phyloP scores from a whole-genome alignment of 805 yeast species.

The Yarrowia yakushimensis region DNA sequence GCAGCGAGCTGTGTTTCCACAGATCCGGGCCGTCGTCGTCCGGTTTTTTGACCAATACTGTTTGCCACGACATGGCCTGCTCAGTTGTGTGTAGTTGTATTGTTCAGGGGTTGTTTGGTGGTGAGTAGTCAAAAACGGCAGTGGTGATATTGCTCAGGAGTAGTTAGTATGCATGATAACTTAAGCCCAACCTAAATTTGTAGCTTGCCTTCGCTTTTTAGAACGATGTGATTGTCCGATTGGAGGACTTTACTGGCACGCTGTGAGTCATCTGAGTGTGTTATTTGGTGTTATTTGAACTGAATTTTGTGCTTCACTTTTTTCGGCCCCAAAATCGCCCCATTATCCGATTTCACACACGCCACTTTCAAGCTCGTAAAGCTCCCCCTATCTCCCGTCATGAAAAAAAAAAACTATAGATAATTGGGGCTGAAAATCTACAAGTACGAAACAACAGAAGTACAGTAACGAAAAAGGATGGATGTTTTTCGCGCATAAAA shows the following conservation, averaged over 20 bases:
- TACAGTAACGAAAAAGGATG: not conserved
- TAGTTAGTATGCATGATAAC: slow-evolving; percentile 7
- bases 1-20: slow-evolving; percentile 48
- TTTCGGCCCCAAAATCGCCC: not conserved
- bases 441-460: not conserved
- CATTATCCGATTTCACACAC: not conserved
- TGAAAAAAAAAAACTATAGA: too few relatives aligned
- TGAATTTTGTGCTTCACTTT: not conserved
- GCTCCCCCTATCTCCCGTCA: not conserved
- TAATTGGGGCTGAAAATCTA: not conserved
- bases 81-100: not conserved
- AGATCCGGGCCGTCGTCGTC: slow-evolving; percentile 27
- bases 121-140: not conserved
- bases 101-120: not conserved
- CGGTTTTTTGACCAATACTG: not conserved
- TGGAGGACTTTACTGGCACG: not conserved
- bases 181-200: not conserved
- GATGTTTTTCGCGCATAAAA: not conserved
- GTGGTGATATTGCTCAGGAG: slow-evolving; percentile 23
- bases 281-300: not conserved
- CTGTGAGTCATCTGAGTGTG: not conserved
- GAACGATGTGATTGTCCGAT: not conserved
- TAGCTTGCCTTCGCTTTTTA: not conserved
- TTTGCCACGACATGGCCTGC: slow-evolving; percentile 7
- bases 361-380: not conserved